Conservation (phyloP, 306 rosid species). For the Prunus kanzakura region DNA sequence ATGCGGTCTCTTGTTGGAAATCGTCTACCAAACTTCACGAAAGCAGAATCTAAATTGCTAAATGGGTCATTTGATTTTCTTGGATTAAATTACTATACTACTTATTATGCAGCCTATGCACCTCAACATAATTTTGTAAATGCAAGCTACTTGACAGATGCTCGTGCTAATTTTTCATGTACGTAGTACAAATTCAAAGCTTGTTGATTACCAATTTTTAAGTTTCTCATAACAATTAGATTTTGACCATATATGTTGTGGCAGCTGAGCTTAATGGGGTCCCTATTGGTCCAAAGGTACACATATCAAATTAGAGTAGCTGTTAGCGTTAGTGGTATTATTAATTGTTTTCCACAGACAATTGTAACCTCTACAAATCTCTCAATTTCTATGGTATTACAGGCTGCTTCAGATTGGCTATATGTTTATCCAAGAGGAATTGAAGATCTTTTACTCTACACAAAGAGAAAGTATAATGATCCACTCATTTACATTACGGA, state of each 20-base stretch:
- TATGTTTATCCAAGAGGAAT: constrained; percentile 29
- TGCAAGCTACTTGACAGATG: constrained; percentile 36
- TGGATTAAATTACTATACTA: constrained; percentile 56
- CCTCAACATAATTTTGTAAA: constrained; percentile 16
- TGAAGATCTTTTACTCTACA: constrained; percentile 25
- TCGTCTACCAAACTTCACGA: constrained; percentile 52
- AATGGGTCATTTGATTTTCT: constrained; percentile 61
- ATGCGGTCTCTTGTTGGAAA: constrained; percentile 54
- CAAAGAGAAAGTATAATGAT: constrained; percentile 26
- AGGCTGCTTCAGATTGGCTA: constrained; percentile 30
- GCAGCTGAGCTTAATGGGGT: constrained; percentile 41
- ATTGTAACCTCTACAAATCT: neutral
- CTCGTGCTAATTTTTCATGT: constrained; percentile 34
- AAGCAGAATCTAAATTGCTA: constrained; percentile 41
- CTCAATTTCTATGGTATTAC: neutral
- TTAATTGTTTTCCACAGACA: neutral
- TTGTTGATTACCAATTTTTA: neutral
- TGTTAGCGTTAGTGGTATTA: neutral
- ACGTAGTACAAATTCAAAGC: neutral
- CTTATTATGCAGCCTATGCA: constrained; percentile 37
- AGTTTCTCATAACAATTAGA: neutral
- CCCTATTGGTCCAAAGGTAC: constrained; percentile 45
- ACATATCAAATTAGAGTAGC: neutral
- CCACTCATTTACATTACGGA: constrained; percentile 36
- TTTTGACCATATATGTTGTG: neutral